phyloP scores from a whole-genome alignment of 805 yeast species.

The Millerago galiae region DNA sequence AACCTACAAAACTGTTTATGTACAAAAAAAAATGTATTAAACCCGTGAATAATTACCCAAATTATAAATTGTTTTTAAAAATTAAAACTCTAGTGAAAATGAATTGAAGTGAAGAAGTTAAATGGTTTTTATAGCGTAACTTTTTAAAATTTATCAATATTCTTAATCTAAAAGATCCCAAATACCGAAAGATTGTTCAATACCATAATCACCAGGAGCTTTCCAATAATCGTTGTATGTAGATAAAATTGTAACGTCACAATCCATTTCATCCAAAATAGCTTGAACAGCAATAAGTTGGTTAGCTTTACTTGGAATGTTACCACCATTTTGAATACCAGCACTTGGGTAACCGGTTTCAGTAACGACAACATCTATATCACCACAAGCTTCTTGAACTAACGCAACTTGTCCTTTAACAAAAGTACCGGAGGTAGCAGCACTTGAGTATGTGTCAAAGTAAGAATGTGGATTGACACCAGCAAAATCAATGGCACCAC shows the following conservation, averaged over 20 bases:
- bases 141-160: not conserved
- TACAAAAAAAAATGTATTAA: no score
- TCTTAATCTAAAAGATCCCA: constrained; percentile 23
- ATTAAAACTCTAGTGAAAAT: no score
- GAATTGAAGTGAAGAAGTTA: no score
- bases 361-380: constrained; percentile 52
- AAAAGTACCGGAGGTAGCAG: constrained; percentile 66
- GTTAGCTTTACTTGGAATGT: constrained; percentile 64
- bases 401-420: constrained; percentile 55
- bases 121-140: no score
- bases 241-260: constrained; percentile 65
- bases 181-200: constrained; percentile 85
- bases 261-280: constrained; percentile 51
- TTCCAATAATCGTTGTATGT: constrained; percentile 89
- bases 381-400: constrained; percentile 49
- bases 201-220: constrained; percentile 70
- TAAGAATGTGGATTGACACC: constrained; percentile 86
- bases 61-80: no score
- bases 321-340: constrained; percentile 66
- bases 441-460: constrained; percentile 57
- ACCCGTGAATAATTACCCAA: not conserved
- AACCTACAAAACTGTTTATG: no score
- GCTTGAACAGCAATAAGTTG: constrained; percentile 63
- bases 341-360: constrained; percentile 88
- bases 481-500: constrained; percentile 66